phyloP scores from a whole-genome alignment of 345 rosid species.

The Lumnitzera littorea region DNA sequence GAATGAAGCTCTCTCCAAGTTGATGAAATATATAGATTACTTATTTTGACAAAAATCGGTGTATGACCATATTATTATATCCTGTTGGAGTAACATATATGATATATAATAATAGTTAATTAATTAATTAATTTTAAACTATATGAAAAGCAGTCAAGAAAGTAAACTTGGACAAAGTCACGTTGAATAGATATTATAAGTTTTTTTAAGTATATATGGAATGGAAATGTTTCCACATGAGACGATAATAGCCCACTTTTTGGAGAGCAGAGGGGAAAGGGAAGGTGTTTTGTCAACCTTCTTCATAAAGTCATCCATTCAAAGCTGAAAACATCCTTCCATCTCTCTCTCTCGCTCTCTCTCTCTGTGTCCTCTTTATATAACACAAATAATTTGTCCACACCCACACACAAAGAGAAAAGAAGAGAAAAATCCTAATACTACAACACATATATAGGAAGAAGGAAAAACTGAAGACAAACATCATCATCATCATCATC shows the following conservation, averaged over 20 bases:
- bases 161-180: slow-evolving; percentile 13
- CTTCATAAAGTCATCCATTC: slow-evolving; percentile 26
- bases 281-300: slow-evolving; percentile 40
- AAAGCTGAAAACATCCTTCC: slow-evolving; percentile 17
- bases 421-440: slow-evolving; percentile 6
- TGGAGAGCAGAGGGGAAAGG: slow-evolving; percentile 7
- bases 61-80: no score
- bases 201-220: background rate
- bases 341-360: slow-evolving; percentile 3
- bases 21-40: no score
- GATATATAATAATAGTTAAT: no score
- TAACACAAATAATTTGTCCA: slow-evolving; percentile 11
- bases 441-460: background rate
- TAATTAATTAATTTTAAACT: no score
- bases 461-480: slow-evolving; percentile 7
- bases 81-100: no score
- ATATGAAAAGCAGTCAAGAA: slow-evolving; percentile 6
- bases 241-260: slow-evolving; percentile 25
- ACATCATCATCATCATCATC: slow-evolving; percentile 14
- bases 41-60: no score
- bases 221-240: slow-evolving; percentile 37
- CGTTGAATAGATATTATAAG: slow-evolving; percentile 6
- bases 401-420: slow-evolving; percentile 4
- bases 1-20: no score
- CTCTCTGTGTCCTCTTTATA: background rate